phyloP scores from a whole-genome alignment of 1,139 yeast genomes.

The Candida gigantensis region DNA sequence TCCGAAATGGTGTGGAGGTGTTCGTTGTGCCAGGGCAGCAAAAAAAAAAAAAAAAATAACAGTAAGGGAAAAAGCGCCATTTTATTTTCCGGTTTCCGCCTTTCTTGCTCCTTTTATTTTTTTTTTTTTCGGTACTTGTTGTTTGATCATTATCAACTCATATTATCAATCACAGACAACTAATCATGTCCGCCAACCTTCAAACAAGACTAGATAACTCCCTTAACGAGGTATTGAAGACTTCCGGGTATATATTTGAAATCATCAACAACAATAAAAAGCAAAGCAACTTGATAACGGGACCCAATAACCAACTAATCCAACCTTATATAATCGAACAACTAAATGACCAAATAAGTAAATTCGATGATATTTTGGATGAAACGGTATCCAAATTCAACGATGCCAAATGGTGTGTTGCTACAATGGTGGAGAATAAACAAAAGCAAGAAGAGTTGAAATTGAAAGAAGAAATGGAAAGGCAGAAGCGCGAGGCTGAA shows the following conservation, averaged over 20 bases:
- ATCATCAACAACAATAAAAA: constrained; percentile 43
- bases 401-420: constrained; percentile 50
- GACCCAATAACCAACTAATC: constrained; percentile 45
- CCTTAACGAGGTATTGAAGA: constrained; percentile 42
- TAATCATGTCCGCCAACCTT: constrained; percentile 33
- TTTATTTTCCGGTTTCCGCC: no score
- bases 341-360: constrained; percentile 35
- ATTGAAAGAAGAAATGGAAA: constrained; percentile 41
- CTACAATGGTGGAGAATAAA: constrained; percentile 44
- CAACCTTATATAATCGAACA: constrained; percentile 45
- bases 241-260: constrained; percentile 49
- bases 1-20: no score
- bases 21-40: no score
- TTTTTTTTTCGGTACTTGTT: no score
- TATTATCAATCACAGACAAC: constrained; percentile 1
- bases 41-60: no score
- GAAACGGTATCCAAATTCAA: constrained; percentile 46
- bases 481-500: constrained; percentile 31
- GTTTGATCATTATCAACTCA: no score
- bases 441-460: constrained; percentile 46
- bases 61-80: no score
- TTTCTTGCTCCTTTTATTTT: no score
- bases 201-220: constrained; percentile 44
- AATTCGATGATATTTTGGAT: constrained; percentile 46
- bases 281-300: constrained; percentile 46